These are phyloP conservation scores for Irineochytrium annulatum DNA, from an alignment of 192 early-diverging fungal species.

Conservation along the genomic window DNA sequence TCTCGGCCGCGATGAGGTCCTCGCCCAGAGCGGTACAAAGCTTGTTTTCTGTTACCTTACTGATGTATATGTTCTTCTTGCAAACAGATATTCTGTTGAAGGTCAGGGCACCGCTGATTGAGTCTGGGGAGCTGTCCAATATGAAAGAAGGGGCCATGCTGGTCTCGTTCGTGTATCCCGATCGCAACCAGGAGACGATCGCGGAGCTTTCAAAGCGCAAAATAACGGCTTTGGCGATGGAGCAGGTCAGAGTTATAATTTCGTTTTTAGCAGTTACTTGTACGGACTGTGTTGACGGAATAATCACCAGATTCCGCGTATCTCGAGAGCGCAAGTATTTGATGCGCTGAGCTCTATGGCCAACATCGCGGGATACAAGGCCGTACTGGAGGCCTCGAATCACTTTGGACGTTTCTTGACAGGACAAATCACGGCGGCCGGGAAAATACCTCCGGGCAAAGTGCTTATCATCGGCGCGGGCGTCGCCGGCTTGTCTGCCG, in stretches of 20 bases:
- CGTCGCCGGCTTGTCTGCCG: conserved; percentile 31
- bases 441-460: conserved; percentile 34
- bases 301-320: conserved; percentile 17
- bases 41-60: no score
- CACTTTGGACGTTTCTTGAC: conserved; percentile 33
- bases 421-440: conserved; percentile 38
- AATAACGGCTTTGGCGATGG: conserved; percentile 24
- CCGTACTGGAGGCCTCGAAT: conserved; percentile 31
- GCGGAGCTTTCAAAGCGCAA: neutral
- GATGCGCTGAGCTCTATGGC: conserved; percentile 37
- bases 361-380: conserved; percentile 36
- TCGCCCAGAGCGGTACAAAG: no score
- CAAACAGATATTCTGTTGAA: conserved; percentile 26
- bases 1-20: neutral
- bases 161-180: conserved; percentile 24
- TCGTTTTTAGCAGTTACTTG: no score
- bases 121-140: neutral
- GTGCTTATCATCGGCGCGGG: conserved; percentile 35
- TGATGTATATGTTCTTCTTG: no score
- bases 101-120: conserved; percentile 18
- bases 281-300: neutral
- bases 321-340: conserved; percentile 30
- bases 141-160: conserved; percentile 21
- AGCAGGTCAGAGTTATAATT: no score
- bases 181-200: conserved; percentile 17